Evolutionary conservation across 148 eudicot species (phyloP).

Genomic region (Rhododendron vialii): DNA sequence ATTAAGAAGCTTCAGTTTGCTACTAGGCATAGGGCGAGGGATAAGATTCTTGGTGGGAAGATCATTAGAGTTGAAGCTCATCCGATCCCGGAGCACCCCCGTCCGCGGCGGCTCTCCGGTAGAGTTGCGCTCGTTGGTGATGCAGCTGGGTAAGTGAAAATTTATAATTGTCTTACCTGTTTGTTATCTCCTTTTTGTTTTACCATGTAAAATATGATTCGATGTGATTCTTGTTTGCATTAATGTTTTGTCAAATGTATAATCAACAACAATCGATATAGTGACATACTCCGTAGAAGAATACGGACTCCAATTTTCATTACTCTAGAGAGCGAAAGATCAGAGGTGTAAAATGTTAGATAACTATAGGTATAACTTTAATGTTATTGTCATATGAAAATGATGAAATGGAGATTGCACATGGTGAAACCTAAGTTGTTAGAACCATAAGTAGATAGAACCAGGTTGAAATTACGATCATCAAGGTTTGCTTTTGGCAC

Average conservation of each 20-base stretch:
- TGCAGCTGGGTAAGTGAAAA: constrained; percentile 66
- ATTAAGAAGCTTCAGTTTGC: constrained; percentile 89
- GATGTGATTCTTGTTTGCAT: not conserved
- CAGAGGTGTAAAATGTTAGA: not conserved
- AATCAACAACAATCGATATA: too few relatives aligned
- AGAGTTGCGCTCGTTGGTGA: constrained; percentile 86
- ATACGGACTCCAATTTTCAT: not conserved
- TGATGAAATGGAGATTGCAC: not conserved
- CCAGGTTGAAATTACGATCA: not conserved
- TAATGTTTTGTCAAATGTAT: not conserved
- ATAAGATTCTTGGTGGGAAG: constrained; percentile 80
- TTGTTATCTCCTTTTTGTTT: not conserved
- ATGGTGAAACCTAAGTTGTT: not conserved
- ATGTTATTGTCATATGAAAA: not conserved
- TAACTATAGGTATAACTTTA: too few relatives aligned
- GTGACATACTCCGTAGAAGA: not conserved
- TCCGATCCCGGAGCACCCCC: constrained; percentile 93
- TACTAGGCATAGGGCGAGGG: constrained; percentile 70
- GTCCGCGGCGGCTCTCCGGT: constrained; percentile 62
- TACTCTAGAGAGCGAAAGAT: not conserved
- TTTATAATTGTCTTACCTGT: not conserved
- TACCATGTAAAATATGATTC: not conserved
- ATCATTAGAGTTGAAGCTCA: constrained; percentile 96
- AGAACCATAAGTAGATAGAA: not conserved
- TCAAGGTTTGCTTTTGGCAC: not conserved